Conservation (phyloP, 164 flowering plant species). For the Platanus orientalis region DNA sequence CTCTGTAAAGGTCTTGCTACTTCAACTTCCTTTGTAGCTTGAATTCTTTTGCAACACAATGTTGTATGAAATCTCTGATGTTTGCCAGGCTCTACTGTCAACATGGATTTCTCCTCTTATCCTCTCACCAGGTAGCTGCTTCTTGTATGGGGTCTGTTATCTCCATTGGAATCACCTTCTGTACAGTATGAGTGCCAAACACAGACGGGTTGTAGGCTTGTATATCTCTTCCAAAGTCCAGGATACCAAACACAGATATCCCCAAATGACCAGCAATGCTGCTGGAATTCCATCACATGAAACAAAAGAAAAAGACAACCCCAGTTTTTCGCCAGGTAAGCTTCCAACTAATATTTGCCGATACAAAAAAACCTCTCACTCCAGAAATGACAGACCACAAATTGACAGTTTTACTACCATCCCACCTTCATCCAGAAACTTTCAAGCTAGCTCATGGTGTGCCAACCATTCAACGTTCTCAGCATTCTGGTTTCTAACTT, state of each 20-base stretch:
- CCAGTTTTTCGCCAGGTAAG: constrained; percentile 15
- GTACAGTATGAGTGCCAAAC: constrained; percentile 29
- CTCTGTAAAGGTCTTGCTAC: not conserved
- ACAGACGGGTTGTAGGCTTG: constrained; percentile 11
- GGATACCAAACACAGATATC: constrained; percentile 5
- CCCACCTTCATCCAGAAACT: constrained; percentile 15
- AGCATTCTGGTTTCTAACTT: constrained; percentile 6
- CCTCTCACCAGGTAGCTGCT: constrained; percentile 1
- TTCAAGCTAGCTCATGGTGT: constrained; percentile 6
- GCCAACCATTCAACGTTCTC: constrained; percentile 3
- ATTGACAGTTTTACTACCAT: constrained; percentile 10
- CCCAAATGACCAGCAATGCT: constrained; percentile 20
- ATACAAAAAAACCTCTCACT: constrained; percentile 27
- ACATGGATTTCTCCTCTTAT: not conserved
- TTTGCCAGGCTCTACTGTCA: constrained; percentile 1
- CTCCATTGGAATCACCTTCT: constrained; percentile 21
- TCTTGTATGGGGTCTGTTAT: constrained; percentile 7
- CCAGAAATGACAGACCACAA: constrained; percentile 18
- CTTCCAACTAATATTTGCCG: constrained; percentile 20
- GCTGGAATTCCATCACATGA: constrained; percentile 14
- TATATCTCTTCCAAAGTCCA: constrained; percentile 1
- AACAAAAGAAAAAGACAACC: constrained; percentile 13
- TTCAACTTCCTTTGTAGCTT: constrained; percentile 1
- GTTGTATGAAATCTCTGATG: not conserved
- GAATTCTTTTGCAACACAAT: not conserved